Evolutionary conservation across 805 yeast genomes (phyloP).

Genomic region (Monosporozyma aquatica): DNA sequence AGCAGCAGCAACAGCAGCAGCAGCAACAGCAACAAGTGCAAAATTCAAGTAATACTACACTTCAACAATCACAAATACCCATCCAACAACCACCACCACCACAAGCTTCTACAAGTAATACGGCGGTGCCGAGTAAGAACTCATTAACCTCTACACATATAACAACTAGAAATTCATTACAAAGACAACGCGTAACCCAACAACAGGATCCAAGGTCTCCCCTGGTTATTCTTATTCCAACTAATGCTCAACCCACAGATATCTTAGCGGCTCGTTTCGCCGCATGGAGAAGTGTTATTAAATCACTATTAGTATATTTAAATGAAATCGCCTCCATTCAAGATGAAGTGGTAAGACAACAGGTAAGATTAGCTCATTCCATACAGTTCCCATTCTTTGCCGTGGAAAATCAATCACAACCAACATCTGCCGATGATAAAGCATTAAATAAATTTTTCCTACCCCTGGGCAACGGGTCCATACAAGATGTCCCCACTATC

Average conservation of each 20-base stretch:
- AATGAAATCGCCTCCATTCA: constrained; percentile 75
- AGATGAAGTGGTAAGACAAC: constrained; percentile 82
- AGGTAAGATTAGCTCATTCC: constrained; percentile 70
- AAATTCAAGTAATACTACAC: neutral
- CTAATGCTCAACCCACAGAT: constrained; percentile 73
- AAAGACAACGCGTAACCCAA: constrained; percentile 10
- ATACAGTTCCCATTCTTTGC: constrained; percentile 38
- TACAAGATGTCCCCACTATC: constrained; percentile 72
- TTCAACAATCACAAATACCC: neutral
- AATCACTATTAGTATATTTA: constrained; percentile 64
- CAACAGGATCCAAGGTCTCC: constrained; percentile 42
- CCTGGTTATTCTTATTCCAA: constrained; percentile 42
- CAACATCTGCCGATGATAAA: constrained; percentile 19
- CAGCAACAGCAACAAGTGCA: constrained; percentile 3
- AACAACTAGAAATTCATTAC: constrained; percentile 9
- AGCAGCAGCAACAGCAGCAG: neutral
- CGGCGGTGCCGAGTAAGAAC: neutral
- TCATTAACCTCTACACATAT: constrained; percentile 3
- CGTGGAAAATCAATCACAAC: constrained; percentile 24
- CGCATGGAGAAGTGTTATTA: constrained; percentile 77
- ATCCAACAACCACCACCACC: constrained; percentile 1
- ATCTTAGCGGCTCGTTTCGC: constrained; percentile 72
- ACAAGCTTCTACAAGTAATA: neutral
- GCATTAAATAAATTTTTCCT: constrained; percentile 43
- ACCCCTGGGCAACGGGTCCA: constrained; percentile 70